Evolutionary conservation across 177 flowering plant genomes (phyloP).

Genomic region (Tripterygium wilfordii): DNA sequence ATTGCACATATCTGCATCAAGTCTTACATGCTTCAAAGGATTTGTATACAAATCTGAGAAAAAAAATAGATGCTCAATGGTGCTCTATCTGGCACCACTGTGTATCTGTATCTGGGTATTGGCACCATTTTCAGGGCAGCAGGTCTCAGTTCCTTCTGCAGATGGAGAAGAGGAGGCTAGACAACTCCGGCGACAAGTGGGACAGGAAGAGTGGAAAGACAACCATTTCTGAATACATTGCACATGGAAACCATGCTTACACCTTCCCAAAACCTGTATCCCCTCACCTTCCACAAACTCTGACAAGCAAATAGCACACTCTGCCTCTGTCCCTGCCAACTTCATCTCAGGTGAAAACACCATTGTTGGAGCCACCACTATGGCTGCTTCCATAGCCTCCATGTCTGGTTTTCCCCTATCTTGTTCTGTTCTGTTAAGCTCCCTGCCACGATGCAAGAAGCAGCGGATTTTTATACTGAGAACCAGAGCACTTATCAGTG

Average conservation of each 20-base stretch:
- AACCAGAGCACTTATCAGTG: constrained; percentile 32
- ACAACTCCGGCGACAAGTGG: constrained; percentile 41
- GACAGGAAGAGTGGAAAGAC: constrained; percentile 35
- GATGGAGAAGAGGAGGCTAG: constrained; percentile 7
- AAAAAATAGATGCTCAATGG: too few relatives aligned
- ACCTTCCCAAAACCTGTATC: constrained; percentile 34
- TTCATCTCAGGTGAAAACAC: constrained; percentile 26
- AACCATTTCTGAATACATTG: constrained; percentile 47
- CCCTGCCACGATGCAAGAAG: constrained; percentile 17
- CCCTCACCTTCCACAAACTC: constrained; percentile 47
- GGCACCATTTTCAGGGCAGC: too few relatives aligned
- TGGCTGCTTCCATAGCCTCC: background rate
- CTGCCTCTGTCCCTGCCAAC: constrained; percentile 32
- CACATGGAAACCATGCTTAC: constrained; percentile 51
- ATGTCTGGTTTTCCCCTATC: constrained; percentile 1
- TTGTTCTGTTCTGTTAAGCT: background rate
- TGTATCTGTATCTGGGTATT: too few relatives aligned
- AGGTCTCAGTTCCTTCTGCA: too few relatives aligned
- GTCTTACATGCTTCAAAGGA: too few relatives aligned
- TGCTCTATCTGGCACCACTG: too few relatives aligned
- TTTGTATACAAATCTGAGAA: too few relatives aligned
- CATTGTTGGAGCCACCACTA: constrained; percentile 16
- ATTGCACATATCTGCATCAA: too few relatives aligned
- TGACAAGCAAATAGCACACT: constrained; percentile 54
- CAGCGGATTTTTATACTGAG: constrained; percentile 39